These are phyloP conservation scores for Xylaria sp. DNA, from an alignment of 2,329 filamentous ascomycete genomes.

Conservation along the genomic window DNA sequence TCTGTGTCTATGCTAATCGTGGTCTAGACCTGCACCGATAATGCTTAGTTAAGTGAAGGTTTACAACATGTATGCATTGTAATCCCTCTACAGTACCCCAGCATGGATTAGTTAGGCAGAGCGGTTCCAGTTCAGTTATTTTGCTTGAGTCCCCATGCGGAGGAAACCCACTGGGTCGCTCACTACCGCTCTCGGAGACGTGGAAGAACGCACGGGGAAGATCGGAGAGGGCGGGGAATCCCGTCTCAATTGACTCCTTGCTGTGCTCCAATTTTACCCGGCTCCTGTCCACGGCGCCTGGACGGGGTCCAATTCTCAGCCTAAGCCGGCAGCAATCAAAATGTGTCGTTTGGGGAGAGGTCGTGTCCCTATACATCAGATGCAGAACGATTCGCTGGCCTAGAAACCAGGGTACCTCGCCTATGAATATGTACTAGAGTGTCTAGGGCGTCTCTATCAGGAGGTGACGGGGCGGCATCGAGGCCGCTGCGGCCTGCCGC, in stretches of 20 bases:
- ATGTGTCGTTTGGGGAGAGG: conserved; percentile 6
- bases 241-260: background rate
- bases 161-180: conserved; percentile 8
- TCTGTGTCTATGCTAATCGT: background rate
- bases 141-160: conserved; percentile 11
- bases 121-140: background rate
- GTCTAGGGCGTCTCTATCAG: conserved; percentile 6
- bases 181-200: conserved; percentile 23
- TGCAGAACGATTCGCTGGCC: background rate
- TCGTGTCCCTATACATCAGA: background rate
- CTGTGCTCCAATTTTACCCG: conserved; percentile 4
- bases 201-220: conserved; percentile 17
- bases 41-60: background rate
- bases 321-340: background rate
- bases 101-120: conserved; percentile 11
- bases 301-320: background rate
- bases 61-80: conserved; percentile 13
- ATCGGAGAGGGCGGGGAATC: conserved; percentile 15
- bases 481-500: background rate
- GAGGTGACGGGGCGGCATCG: background rate
- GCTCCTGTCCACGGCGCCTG: background rate
- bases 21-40: conserved; percentile 9
- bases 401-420: background rate
- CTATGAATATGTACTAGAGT: background rate
- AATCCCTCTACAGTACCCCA: background rate